Conservation (phyloP, 192 early-diverging fungal genomes). For the Rhizophagus sp. region DNA sequence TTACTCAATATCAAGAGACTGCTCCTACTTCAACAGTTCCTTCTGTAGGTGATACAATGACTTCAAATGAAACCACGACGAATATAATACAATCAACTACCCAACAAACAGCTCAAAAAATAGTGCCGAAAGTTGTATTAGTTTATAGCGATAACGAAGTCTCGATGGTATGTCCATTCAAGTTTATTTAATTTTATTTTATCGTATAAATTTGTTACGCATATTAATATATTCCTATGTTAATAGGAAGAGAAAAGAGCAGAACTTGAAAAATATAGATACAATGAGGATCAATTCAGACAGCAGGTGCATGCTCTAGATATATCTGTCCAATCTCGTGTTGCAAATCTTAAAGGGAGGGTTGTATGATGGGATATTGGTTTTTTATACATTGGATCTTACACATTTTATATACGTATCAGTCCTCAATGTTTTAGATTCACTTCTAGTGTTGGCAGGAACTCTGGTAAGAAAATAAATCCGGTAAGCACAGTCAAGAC, state of each 20-base stretch:
- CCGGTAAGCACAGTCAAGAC: conserved; percentile 13
- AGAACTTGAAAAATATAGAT: conserved; percentile 45
- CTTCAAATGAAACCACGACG: neutral
- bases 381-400: neutral
- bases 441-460: conserved; percentile 18
- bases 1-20: conserved; percentile 33
- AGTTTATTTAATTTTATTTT: conserved; percentile 10
- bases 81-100: neutral
- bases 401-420: conserved; percentile 5
- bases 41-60: conserved; percentile 7
- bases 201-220: neutral
- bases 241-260: conserved; percentile 52
- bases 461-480: conserved; percentile 24
- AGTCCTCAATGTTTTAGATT: conserved; percentile 16
- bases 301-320: conserved; percentile 39
- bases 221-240: conserved; percentile 9
- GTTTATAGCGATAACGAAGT: conserved; percentile 52
- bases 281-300: conserved; percentile 36
- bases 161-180: conserved; percentile 44
- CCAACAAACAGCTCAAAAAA: conserved; percentile 18
- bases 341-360: conserved; percentile 25
- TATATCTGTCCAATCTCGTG: conserved; percentile 13
- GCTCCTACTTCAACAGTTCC: conserved; percentile 32
- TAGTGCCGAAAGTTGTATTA: conserved; percentile 38
- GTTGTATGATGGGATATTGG: conserved; percentile 13